A percentile compares a stretch with the other conserved stretches of the same genome.
phyloP scores from a whole-genome alignment of 83 land plant genomes.

The Diphasiastrum complanatum region DNA sequence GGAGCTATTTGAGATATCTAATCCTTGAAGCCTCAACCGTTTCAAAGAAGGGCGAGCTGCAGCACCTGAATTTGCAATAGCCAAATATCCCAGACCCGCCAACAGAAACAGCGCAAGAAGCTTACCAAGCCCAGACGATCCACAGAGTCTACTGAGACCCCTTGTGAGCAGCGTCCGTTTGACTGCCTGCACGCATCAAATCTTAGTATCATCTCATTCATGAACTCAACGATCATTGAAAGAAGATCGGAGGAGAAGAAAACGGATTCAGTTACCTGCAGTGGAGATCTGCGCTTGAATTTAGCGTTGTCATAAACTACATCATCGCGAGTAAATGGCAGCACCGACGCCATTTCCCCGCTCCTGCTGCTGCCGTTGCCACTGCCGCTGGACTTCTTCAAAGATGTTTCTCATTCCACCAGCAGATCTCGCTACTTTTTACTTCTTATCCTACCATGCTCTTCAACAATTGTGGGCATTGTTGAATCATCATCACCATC shows the following conservation, averaged over 20 bases:
- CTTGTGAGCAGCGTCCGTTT: conserved; percentile 38
- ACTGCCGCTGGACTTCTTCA: too few species aligned
- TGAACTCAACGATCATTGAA: not conserved
- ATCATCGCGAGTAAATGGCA: conserved; percentile 22
- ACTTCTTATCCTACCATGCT: too few species aligned
- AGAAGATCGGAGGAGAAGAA: not conserved
- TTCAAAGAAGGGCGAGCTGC: not conserved
- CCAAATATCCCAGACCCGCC: conserved; percentile 9
- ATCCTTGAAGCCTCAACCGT: conserved; percentile 1
- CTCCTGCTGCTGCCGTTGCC: conserved; percentile 5
- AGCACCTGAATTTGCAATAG: conserved; percentile 5
- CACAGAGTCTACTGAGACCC: conserved; percentile 38
- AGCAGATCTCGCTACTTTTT: too few species aligned
- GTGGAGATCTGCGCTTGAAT: conserved; percentile 56
- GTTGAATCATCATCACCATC: too few species aligned
- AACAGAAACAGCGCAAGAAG: conserved; percentile 39
- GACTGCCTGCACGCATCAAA: conserved; percentile 39
- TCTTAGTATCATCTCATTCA: conserved; percentile 3
- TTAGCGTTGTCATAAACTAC: conserved; percentile 68
- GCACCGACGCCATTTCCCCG: conserved; percentile 21
- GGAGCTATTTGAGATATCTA: conserved; percentile 3
- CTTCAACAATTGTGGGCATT: too few species aligned
- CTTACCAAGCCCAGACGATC: conserved; percentile 63
- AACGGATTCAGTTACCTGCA: conserved; percentile 57
- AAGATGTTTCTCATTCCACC: too few species aligned